Conservation (phyloP, 208 protist species). For the Entamoeba dispar region DNA sequence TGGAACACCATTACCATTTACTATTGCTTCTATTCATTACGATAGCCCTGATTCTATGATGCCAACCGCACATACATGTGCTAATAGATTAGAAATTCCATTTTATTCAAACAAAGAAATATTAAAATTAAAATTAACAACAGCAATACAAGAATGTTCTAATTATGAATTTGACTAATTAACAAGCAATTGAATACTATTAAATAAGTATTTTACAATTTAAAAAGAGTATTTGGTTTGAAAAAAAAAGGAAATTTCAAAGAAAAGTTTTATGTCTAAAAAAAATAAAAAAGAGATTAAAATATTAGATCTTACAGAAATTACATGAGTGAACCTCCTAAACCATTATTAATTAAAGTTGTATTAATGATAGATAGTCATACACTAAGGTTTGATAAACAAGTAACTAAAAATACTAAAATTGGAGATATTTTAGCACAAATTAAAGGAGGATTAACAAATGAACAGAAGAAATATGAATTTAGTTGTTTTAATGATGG, state of each 20-base stretch:
- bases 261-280: too few species aligned
- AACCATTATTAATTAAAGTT: neutral
- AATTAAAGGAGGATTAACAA: neutral
- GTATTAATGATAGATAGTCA: neutral
- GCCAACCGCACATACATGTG: constrained; percentile 5
- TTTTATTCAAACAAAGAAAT: neutral
- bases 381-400: neutral
- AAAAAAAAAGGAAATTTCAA: too few species aligned
- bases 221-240: too few species aligned
- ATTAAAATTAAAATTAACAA: neutral
- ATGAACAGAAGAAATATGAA: neutral
- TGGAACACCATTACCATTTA: neutral
- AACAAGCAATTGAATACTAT: too few species aligned
- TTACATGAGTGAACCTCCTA: neutral
- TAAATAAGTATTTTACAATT: too few species aligned
- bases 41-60: neutral
- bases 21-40: neutral
- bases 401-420: neutral
- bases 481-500: neutral
- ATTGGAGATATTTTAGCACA: neutral
- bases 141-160: neutral
- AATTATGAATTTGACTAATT: neutral
- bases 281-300: too few species aligned
- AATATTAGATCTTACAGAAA: too few species aligned
- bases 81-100: neutral